These are phyloP conservation scores for Pelargonium citronellum DNA, from an alignment of 441 rosid species.

Conservation along the genomic window DNA sequence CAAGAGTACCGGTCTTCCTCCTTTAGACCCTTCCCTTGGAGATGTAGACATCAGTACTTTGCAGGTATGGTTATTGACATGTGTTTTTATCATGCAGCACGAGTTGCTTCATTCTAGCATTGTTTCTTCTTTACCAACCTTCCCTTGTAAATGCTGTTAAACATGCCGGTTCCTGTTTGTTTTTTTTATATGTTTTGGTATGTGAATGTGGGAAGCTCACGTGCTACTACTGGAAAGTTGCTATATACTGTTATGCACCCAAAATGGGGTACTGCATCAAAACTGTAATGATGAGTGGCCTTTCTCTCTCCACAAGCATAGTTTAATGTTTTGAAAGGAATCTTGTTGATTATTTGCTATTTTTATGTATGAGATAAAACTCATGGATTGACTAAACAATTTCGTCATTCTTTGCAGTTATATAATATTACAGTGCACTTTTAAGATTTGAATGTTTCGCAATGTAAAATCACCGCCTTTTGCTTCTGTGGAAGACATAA, in stretches of 20 bases:
- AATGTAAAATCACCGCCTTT: background rate
- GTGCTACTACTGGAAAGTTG: too few relatives aligned
- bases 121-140: background rate
- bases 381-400: background rate
- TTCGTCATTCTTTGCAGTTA: background rate
- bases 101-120: background rate
- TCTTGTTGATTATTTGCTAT: too few relatives aligned
- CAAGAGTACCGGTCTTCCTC: constrained; percentile 45
- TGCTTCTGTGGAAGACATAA: background rate
- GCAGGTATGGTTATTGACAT: constrained; percentile 49
- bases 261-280: too few relatives aligned
- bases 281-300: too few relatives aligned
- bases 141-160: background rate
- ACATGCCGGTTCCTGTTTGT: background rate
- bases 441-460: background rate
- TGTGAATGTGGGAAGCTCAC: too few relatives aligned
- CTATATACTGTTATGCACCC: too few relatives aligned
- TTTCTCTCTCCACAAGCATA: too few relatives aligned
- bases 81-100: background rate
- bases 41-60: constrained; percentile 55
- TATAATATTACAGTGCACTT: background rate
- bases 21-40: constrained; percentile 39
- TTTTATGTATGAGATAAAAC: too few relatives aligned
- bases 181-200: too few relatives aligned
- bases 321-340: too few relatives aligned